These are phyloP conservation scores for Coniosporium tulheliwenetii DNA, from an alignment of 2,329 filamentous ascomycete genomes.

Conservation along the genomic window DNA sequence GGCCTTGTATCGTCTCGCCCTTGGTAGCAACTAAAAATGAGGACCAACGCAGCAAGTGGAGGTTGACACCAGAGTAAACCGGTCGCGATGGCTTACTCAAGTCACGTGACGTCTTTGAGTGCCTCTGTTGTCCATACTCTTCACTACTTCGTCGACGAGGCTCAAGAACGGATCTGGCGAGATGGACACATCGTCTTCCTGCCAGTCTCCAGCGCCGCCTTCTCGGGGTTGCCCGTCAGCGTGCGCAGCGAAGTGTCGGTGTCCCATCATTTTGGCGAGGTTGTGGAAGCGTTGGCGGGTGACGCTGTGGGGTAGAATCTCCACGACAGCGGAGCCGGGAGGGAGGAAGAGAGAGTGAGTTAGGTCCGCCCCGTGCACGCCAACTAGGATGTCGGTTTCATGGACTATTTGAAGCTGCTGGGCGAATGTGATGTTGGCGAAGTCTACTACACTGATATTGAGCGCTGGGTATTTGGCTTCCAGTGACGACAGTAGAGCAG, in stretches of 20 bases:
- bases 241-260: conserved; percentile 23
- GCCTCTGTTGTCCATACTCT: conserved; percentile 2
- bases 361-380: conserved; percentile 28
- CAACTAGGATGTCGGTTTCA: conserved; percentile 26
- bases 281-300: conserved; percentile 25
- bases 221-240: conserved; percentile 5
- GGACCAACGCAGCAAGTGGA: too few relatives aligned
- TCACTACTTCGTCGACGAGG: conserved; percentile 10
- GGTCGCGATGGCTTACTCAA: neutral
- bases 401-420: conserved; percentile 21
- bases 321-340: conserved; percentile 19
- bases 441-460: conserved; percentile 19
- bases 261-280: conserved; percentile 21
- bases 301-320: conserved; percentile 24
- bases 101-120: neutral
- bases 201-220: conserved; percentile 7
- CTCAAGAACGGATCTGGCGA: conserved; percentile 12
- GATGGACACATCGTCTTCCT: conserved; percentile 11
- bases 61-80: too few relatives aligned
- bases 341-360: conserved; percentile 27
- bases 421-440: conserved; percentile 20
- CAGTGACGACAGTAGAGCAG: conserved; percentile 13
- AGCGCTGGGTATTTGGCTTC: conserved; percentile 10
- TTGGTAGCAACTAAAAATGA: too few relatives aligned
- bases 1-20: too few relatives aligned